Conservation (phyloP, 106 monocot genomes). For the Platanthera zijinensis region DNA sequence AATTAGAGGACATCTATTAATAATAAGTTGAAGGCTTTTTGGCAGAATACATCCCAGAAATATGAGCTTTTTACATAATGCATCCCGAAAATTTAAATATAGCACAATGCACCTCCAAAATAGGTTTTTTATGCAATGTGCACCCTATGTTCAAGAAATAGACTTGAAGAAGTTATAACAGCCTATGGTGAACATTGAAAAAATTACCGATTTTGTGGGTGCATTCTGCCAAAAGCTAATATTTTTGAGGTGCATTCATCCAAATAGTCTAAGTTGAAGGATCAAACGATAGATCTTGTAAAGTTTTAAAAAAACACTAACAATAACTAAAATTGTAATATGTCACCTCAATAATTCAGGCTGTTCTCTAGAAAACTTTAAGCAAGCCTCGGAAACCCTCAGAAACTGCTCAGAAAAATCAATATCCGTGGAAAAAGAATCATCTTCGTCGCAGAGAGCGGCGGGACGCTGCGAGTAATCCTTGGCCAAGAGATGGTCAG, state of each 20-base stretch:
- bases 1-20: background rate
- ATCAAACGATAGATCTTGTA: background rate
- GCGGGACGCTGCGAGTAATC: slow-evolving; percentile 16
- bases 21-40: background rate
- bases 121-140: too few relatives aligned
- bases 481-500: slow-evolving; percentile 34
- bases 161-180: too few relatives aligned
- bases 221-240: too few relatives aligned
- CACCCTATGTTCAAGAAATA: too few relatives aligned
- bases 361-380: slow-evolving; percentile 49
- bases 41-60: too few relatives aligned
- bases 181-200: too few relatives aligned
- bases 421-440: slow-evolving; percentile 15
- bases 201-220: too few relatives aligned
- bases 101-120: too few relatives aligned
- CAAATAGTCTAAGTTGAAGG: too few relatives aligned
- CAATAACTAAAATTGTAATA: background rate
- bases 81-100: too few relatives aligned
- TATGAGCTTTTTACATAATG: too few relatives aligned
- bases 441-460: slow-evolving; percentile 14
- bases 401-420: slow-evolving; percentile 44
- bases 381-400: slow-evolving; percentile 30
- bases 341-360: slow-evolving; percentile 37
- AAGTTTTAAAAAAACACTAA: background rate
- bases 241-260: too few relatives aligned